phyloP scores from a whole-genome alignment of 202 grass and related monocot species.

The Saccharum hybrid region DNA sequence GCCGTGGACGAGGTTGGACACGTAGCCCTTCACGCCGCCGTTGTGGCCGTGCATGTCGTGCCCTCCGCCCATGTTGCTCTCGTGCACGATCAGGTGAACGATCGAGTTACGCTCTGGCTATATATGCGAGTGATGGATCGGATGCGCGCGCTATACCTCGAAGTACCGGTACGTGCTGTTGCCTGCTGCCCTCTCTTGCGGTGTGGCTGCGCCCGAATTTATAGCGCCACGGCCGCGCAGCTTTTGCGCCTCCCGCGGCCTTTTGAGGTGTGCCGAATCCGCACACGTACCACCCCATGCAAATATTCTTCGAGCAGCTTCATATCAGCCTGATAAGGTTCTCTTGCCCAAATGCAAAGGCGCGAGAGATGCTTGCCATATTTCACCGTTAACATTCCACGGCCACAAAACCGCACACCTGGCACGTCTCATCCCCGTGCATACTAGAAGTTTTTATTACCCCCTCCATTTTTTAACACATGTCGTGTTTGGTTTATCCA shows the following conservation, averaged over 20 bases:
- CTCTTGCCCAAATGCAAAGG: not conserved
- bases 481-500: too few species aligned
- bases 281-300: conserved; percentile 3
- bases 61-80: conserved; percentile 44
- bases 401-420: conserved; percentile 8
- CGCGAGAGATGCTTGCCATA: conserved; percentile 9
- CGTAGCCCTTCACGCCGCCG: conserved; percentile 52
- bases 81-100: not conserved
- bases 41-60: conserved; percentile 48
- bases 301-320: conserved; percentile 42
- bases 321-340: conserved; percentile 5
- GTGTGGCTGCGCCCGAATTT: not conserved
- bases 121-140: not conserved
- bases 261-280: conserved; percentile 11
- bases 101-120: too few species aligned
- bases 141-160: too few species aligned
- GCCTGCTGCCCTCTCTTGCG: not conserved
- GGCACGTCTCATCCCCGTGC: conserved; percentile 4
- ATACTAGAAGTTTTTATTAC: not conserved
- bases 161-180: not conserved
- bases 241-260: not conserved
- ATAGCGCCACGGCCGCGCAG: conserved; percentile 13
- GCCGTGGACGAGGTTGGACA: conserved; percentile 48
- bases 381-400: conserved; percentile 12
- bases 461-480: too few species aligned